These are phyloP conservation scores for Solanum bulbocastanum DNA, from an alignment of 257 asterid species.

Conservation along the genomic window DNA sequence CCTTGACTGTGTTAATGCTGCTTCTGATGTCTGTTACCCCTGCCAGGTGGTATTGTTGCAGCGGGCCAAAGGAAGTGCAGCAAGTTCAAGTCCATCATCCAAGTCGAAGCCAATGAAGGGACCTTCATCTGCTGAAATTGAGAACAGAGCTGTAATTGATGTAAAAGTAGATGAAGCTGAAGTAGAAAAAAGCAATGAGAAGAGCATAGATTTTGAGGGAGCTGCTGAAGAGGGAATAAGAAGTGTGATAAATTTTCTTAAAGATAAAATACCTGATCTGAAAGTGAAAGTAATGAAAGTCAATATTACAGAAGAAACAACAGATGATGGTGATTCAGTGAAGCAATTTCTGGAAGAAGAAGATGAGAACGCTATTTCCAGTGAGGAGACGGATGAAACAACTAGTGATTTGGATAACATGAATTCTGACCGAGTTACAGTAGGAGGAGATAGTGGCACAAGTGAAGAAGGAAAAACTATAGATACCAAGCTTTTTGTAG, in stretches of 20 bases:
- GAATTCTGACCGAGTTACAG: conserved; percentile 40
- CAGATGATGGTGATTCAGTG: conserved; percentile 42
- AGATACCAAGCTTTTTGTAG: conserved; percentile 72
- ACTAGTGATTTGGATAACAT: conserved; percentile 28
- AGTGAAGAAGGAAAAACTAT: conserved; percentile 44
- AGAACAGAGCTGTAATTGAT: conserved; percentile 52
- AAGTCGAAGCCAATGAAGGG: conserved; percentile 44
- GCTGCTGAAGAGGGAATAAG: conserved; percentile 87
- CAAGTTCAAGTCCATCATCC: conserved; percentile 35
- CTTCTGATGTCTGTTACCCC: conserved; percentile 11
- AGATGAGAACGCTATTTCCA: conserved; percentile 19
- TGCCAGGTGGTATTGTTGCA: conserved; percentile 75
- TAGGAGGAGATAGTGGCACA: conserved; percentile 37
- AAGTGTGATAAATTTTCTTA: conserved; percentile 73
- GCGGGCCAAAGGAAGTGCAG: conserved; percentile 38
- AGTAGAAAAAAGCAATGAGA: conserved; percentile 49
- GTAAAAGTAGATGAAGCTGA: conserved; percentile 50
- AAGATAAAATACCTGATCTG: conserved; percentile 82
- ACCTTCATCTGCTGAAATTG: conserved; percentile 44
- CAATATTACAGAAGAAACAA: conserved; percentile 43
- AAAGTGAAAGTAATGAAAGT: conserved; percentile 68
- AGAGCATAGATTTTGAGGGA: conserved; percentile 64
- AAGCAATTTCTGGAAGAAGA: conserved; percentile 65
- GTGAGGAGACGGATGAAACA: conserved; percentile 46
- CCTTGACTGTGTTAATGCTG: background rate